Evolutionary conservation across 306 rosid genomes (phyloP).

Genomic region (Hylodesmum podocarpum): DNA sequence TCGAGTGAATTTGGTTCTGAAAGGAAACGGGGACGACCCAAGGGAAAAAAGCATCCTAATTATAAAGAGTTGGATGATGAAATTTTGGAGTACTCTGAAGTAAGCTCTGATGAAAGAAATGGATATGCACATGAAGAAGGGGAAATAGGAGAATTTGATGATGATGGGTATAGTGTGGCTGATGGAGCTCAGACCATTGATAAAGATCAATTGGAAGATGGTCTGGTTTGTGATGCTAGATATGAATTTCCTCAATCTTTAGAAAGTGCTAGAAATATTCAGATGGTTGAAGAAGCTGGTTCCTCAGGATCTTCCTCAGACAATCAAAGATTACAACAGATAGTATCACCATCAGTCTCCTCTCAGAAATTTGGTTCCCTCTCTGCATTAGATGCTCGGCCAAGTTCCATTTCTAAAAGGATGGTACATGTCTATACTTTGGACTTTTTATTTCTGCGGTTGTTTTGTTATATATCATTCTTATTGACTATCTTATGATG

Average conservation of each 20-base stretch:
- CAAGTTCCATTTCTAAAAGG: constrained; percentile 74
- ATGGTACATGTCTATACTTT: constrained; percentile 57
- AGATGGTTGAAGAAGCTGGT: constrained; percentile 65
- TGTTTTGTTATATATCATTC: constrained; percentile 31
- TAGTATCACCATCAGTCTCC: constrained; percentile 73
- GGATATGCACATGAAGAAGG: constrained; percentile 83
- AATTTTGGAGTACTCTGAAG: constrained; percentile 76
- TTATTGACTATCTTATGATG: constrained; percentile 31
- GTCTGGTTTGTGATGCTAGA: constrained; percentile 52
- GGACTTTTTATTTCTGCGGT: constrained; percentile 5
- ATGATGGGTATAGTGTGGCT: constrained; percentile 78
- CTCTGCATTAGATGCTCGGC: constrained; percentile 89
- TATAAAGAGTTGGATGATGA: constrained; percentile 96
- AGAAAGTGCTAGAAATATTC: constrained; percentile 59
- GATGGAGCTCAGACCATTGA: constrained; percentile 58
- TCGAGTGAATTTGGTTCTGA: constrained; percentile 82
- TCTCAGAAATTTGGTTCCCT: constrained; percentile 95
- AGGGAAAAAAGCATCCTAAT: constrained; percentile 66
- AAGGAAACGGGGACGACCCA: constrained; percentile 91
- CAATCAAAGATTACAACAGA: constrained; percentile 63
- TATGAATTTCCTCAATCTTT: constrained; percentile 67
- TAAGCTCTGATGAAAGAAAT: constrained; percentile 93
- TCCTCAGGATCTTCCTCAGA: constrained; percentile 82
- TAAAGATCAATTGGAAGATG: constrained; percentile 74
- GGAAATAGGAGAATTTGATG: constrained; percentile 86